phyloP scores from a whole-genome alignment of 2,329 filamentous ascomycete genomes.

The Hymenotorrendiella dingleyae region DNA sequence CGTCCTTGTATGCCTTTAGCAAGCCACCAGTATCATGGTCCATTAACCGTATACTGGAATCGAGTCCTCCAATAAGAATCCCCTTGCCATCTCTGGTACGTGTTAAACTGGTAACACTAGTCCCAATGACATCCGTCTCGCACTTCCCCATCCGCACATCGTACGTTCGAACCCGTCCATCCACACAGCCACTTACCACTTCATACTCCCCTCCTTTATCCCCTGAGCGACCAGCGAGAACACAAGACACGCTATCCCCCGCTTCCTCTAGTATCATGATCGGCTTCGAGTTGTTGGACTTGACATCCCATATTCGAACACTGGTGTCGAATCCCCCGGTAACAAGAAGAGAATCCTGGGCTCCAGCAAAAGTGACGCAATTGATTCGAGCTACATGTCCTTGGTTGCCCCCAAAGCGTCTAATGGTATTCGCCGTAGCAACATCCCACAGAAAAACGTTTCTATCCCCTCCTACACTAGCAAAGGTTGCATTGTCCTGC shows the following conservation, averaged over 20 bases:
- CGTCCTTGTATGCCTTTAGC: conserved; percentile 62
- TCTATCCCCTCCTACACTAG: conserved; percentile 84
- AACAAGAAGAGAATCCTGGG: conserved; percentile 65
- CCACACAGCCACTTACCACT: conserved; percentile 73
- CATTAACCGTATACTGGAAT: conserved; percentile 73
- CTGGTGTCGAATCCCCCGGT: conserved; percentile 70
- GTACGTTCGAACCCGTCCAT: conserved; percentile 75
- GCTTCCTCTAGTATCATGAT: conserved; percentile 71
- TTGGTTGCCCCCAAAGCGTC: conserved; percentile 59
- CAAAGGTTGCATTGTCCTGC: conserved; percentile 76
- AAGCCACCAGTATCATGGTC: conserved; percentile 70
- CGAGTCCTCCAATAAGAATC: conserved; percentile 68
- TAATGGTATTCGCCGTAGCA: conserved; percentile 66
- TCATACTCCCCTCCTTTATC: conserved; percentile 36
- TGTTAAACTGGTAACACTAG: conserved; percentile 68
- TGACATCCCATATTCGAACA: conserved; percentile 70
- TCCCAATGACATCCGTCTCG: conserved; percentile 64
- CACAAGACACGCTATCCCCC: conserved; percentile 55
- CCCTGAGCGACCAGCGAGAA: conserved; percentile 18
- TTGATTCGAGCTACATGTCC: conserved; percentile 56
- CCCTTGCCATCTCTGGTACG: conserved; percentile 69
- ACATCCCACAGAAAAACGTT: conserved; percentile 95
- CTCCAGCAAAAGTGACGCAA: conserved; percentile 70
- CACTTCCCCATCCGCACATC: conserved; percentile 72
- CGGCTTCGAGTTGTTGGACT: conserved; percentile 49